Conservation (phyloP, 257 asterid genomes). For the Eustoma russellianum region DNA sequence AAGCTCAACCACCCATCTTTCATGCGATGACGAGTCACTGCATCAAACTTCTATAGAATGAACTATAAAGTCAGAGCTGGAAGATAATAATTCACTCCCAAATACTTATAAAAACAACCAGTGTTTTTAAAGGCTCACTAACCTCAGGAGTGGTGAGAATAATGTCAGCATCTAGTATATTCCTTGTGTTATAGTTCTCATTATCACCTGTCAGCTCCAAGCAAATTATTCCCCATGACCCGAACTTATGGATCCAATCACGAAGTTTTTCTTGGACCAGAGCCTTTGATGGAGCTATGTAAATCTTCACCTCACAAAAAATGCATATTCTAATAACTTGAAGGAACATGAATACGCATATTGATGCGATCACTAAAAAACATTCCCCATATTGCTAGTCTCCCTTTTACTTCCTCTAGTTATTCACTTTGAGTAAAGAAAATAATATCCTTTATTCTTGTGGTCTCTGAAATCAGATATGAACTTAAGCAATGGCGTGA, state of each 20-base stretch:
- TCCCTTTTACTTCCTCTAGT: too few relatives aligned
- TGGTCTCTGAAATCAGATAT: too few relatives aligned
- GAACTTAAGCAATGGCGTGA: too few relatives aligned
- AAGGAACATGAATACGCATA: too few relatives aligned
- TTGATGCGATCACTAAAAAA: background rate
- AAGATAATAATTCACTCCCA: background rate
- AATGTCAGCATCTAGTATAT: slow-evolving; percentile 84
- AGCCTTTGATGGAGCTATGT: slow-evolving; percentile 96
- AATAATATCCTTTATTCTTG: too few relatives aligned
- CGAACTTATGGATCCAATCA: slow-evolving; percentile 76
- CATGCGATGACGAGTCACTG: slow-evolving; percentile 81
- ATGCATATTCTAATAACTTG: background rate
- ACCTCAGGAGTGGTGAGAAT: slow-evolving; percentile 99
- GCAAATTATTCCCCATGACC: slow-evolving; percentile 69
- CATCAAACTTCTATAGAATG: slow-evolving; percentile 77
- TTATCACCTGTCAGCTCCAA: slow-evolving; percentile 95
- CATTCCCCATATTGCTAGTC: too few relatives aligned
- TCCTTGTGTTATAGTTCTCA: slow-evolving; percentile 50
- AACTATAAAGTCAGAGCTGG: slow-evolving; percentile 12
- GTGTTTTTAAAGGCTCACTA: slow-evolving; percentile 1
- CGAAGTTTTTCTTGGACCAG: slow-evolving; percentile 93
- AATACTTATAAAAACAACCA: background rate
- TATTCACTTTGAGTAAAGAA: too few relatives aligned
- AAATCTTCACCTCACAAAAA: slow-evolving; percentile 43
- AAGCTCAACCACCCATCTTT: slow-evolving; percentile 92